A percentile compares a stretch with the other conserved stretches of the same genome.
Conservation (phyloP, 306 rosid genomes). For the Chamaecrista fasciculata region DNA sequence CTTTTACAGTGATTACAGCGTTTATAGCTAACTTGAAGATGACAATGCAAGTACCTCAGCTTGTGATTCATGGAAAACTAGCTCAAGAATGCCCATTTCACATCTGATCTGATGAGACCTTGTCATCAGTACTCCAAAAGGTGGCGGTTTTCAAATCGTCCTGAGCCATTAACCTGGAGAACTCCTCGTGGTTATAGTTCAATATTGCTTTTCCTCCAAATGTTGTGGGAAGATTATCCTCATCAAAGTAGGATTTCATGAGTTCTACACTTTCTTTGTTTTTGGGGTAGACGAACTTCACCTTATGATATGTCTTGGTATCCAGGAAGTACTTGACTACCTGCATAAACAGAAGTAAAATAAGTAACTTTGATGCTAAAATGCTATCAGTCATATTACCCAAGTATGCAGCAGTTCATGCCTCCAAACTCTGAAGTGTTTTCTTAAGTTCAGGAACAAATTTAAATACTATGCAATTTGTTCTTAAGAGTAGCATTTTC, state of each 20-base stretch:
- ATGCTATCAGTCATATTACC: neutral
- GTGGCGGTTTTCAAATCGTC: constrained; percentile 71
- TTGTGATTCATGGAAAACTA: constrained; percentile 22
- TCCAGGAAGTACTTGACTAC: constrained; percentile 86
- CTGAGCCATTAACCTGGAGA: constrained; percentile 62
- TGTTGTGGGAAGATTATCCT: constrained; percentile 77
- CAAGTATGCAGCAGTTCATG: neutral
- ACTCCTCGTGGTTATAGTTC: constrained; percentile 71
- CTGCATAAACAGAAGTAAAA: constrained; percentile 43
- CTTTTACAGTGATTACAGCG: neutral
- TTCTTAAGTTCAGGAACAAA: neutral
- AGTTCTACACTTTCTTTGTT: constrained; percentile 79
- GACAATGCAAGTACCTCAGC: constrained; percentile 15
- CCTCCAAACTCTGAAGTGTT: neutral
- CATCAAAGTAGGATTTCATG: constrained; percentile 75
- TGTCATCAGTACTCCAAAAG: constrained; percentile 54
- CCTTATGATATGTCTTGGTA: constrained; percentile 78
- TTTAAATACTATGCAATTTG: neutral
- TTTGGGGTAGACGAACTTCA: constrained; percentile 79
- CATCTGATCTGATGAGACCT: constrained; percentile 30
- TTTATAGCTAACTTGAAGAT: constrained; percentile 9
- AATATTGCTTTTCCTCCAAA: constrained; percentile 76
- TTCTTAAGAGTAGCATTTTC: constrained; percentile 58
- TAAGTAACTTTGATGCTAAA: neutral
- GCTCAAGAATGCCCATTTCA: constrained; percentile 43